Base-by-base conservation (phyloP, 371 early-diverging fungal species). In the Mucor circinelloides region DNA sequence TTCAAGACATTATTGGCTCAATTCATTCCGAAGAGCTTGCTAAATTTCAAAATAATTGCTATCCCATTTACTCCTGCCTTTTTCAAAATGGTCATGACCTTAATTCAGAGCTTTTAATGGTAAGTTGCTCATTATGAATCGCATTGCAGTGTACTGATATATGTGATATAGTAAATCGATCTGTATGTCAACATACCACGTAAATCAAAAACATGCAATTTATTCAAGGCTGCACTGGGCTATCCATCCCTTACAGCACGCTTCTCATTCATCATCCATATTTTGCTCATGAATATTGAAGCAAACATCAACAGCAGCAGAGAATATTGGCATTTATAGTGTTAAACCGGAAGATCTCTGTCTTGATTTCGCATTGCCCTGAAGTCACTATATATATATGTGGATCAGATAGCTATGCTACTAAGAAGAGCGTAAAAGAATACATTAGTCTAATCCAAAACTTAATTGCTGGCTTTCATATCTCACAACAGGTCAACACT, bases 31-130 rank as follows among this genome's bases (percentile, higher is more conserved):
- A 94, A 95, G 74, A 92, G 95, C 0, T 78, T 97, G 79, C 73
- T 95, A 42, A 97, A 98, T 72, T 87, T 88, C 44, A 86, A 97
- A 50, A 86, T 94, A 27, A 84, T 97, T 25, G 96, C 97, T 75
- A 76, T 98, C 30, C 93, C 93, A 2, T 86, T 98, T 58, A 89
- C 86, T 55, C 77, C 86, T 2, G 71, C 90, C 10, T 97, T 70
- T 85, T 96, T 32, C n/a, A 81, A 88, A 48, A 76, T 88, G 57
- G 79, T 88, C 12, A 71, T 94, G 34, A 74, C 68, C 60, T 60
- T 64, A 55, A 46, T 17, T 36, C 44, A 28, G 69, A 66, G 32
- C 55, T 77, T 8, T 40, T 79, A 0, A 65, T 61, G 75, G 82
- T 66, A 64, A 68, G 31, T n/a, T 31, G 32, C n/a, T n/a, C n/a